These are phyloP conservation scores for Nepenthes alata DNA, from an alignment of 179 eudicot genomes.

Conservation along the genomic window DNA sequence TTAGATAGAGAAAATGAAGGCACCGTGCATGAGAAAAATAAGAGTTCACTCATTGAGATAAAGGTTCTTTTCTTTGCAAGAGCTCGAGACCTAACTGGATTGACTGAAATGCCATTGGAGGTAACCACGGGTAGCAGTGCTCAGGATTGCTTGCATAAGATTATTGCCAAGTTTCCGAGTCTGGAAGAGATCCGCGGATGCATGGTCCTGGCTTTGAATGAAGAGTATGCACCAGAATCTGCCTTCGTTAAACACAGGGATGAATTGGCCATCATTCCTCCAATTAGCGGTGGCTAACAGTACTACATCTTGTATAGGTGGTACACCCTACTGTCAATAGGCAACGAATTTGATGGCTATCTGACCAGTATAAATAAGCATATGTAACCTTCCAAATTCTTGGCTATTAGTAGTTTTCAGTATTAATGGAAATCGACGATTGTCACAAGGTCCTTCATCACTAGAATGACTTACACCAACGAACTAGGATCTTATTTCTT, in stretches of 20 bases:
- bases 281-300: constrained; percentile 78
- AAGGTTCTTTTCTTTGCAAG: constrained; percentile 89
- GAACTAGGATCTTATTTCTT: too few species aligned
- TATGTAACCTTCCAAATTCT: too few species aligned
- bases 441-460: too few species aligned
- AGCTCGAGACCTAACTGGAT: constrained; percentile 83
- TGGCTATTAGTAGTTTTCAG: too few species aligned
- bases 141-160: constrained; percentile 54
- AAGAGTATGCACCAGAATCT: constrained; percentile 66
- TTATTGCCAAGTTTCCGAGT: constrained; percentile 45
- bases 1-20: constrained; percentile 16
- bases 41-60: constrained; percentile 25
- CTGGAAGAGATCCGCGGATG: constrained; percentile 70
- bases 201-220: constrained; percentile 78
- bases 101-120: constrained; percentile 45
- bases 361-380: too few species aligned
- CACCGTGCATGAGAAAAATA: constrained; percentile 8
- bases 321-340: neutral
- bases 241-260: constrained; percentile 55
- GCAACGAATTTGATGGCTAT: too few species aligned
- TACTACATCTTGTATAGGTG: neutral
- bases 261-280: constrained; percentile 93
- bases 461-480: too few species aligned
- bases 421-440: too few species aligned
- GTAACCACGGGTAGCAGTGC: constrained; percentile 65